Evolutionary conservation across 2,329 filamentous ascomycete species (phyloP).

Genomic region (Nakataea oryzae): DNA sequence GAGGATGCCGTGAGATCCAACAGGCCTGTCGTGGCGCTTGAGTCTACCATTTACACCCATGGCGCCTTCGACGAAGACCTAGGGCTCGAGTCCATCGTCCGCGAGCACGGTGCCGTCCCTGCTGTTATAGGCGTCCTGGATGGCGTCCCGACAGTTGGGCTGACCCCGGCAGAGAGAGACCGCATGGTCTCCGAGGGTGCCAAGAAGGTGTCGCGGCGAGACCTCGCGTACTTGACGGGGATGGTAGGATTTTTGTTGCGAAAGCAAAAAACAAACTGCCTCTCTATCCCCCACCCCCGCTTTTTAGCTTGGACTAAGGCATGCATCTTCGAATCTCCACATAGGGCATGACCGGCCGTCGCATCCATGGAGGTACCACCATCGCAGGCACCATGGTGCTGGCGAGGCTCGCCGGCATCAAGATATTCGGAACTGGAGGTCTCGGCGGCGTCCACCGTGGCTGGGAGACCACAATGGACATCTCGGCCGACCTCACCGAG

Average conservation of each 20-base stretch:
- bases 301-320: not conserved
- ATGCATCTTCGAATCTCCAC: too few relatives aligned
- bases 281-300: not conserved
- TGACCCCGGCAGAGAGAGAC: constrained; percentile 61
- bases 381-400: constrained; percentile 90
- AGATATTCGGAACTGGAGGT: constrained; percentile 88
- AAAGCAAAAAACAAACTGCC: not conserved
- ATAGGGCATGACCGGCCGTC: constrained; percentile 54
- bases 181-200: constrained; percentile 63
- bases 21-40: constrained; percentile 81
- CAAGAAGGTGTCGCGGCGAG: constrained; percentile 76
- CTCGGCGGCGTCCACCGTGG: constrained; percentile 90
- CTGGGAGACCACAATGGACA: constrained; percentile 77
- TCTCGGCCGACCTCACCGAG: constrained; percentile 92
- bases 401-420: constrained; percentile 76
- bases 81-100: constrained; percentile 70
- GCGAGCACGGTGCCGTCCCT: constrained; percentile 70
- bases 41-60: constrained; percentile 96
- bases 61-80: constrained; percentile 66
- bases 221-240: constrained; percentile 73
- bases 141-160: constrained; percentile 72
- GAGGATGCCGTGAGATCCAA: constrained; percentile 61
- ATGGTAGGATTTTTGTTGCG: constrained; percentile 39
- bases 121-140: constrained; percentile 85
- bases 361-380: constrained; percentile 81